A percentile compares a stretch with the other conserved stretches of the same genome.
Evolutionary conservation across 768 basidiomycete species (phyloP).

Genomic region (Amanita thiersii): DNA sequence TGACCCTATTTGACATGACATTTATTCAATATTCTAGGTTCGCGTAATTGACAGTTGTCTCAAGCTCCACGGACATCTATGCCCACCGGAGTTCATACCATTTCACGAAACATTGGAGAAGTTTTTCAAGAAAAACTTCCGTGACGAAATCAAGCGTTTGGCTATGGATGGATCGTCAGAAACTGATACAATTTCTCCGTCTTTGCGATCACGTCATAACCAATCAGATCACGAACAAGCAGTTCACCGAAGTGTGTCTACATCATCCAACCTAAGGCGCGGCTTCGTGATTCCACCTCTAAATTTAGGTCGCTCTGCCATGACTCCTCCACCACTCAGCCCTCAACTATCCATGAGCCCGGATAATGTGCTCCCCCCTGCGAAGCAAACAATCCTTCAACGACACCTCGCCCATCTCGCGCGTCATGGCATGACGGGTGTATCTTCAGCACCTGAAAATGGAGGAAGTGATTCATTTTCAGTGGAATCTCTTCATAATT

Average conservation of each 20-base stretch:
- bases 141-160: conserved; percentile 72
- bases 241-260: conserved; percentile 37
- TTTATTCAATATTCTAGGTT: conserved; percentile 32
- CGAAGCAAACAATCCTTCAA: conserved; percentile 69
- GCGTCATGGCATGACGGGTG: conserved; percentile 75
- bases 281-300: conserved; percentile 44
- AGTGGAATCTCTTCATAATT: conserved; percentile 63
- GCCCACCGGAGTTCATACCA: conserved; percentile 80
- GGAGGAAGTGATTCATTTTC: conserved; percentile 52
- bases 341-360: conserved; percentile 26
- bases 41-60: conserved; percentile 80
- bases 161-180: conserved; percentile 51
- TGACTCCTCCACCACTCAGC: conserved; percentile 38
- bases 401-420: conserved; percentile 76
- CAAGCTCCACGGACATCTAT: conserved; percentile 73
- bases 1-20: conserved; percentile 3
- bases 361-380: conserved; percentile 17
- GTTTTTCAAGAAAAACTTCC: conserved; percentile 80
- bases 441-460: conserved; percentile 66
- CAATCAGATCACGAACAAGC: conserved; percentile 46
- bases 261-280: conserved; percentile 33
- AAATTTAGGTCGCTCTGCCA: conserved; percentile 35
- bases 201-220: conserved; percentile 28
- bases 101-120: conserved; percentile 89
- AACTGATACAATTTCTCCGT: conserved; percentile 26